Evolutionary conservation across 2,329 filamentous ascomycete genomes (phyloP), one percentile per base, ranked within the genome.

Genomic region (Microdochium nivale): DNA sequence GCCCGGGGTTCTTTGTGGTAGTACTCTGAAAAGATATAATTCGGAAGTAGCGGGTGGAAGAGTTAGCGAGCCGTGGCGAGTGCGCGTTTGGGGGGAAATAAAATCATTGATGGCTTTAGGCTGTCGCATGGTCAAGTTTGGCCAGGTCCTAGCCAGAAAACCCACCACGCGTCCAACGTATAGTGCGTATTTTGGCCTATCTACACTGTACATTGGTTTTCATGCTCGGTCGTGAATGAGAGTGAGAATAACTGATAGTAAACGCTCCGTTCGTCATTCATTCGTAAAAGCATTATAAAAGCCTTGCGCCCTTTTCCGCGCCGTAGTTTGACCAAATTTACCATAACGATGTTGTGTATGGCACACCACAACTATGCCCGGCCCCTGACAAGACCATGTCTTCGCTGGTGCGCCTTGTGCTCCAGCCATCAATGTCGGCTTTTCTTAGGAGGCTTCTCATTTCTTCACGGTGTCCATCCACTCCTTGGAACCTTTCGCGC

Each of bases 391-490:
- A n/a, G n/a, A n/a, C n/a, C n/a, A n/a, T n/a, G n/a, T n/a, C 27
- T 11, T 30, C 27, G 11, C 11, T 30, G 5, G 5, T 30, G 11
- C 11, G 27, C 27, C 11, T 30, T 30, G 5, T 30, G 27, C 27
- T 40, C 4, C 16, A 14, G 7, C 14, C 35, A 40, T 40, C 7
- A 40, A 7, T 14, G 4, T 40, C 7, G 35, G 35, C 14, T 14
- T 5, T 40, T 14, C 7, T 16, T 16, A 16, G 14, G 16, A 40
- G 35, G 11, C 11, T 25, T 33, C 19, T 53, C 44, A 57, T 51
- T 70, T 77, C 62, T 79, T 80, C 14, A 76, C 77, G 57, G 78
- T 79, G 30, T 86, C 84, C 60, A 85, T 79, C 84, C 87, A 91
- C 56, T 83, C 78, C 58, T 84, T 86, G 30, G 81, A 78, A 8